A percentile compares a stretch with the other conserved stretches of the same genome.
phyloP scores from a whole-genome alignment of 139 green algal genomes.

The Coelastrella sp. region DNA sequence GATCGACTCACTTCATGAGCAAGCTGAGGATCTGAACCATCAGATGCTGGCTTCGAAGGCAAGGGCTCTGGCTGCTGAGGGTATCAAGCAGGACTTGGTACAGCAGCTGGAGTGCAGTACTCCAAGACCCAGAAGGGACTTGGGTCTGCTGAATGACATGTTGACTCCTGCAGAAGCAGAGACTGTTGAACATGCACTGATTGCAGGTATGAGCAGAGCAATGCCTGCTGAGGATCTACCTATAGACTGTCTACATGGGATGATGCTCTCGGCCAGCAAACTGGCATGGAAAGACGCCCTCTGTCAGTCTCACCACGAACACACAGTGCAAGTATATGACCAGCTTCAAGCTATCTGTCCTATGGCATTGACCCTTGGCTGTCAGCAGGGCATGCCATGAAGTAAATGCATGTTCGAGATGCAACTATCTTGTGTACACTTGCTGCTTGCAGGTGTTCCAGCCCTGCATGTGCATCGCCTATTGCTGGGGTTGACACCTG shows the following conservation, averaged over 20 bases:
- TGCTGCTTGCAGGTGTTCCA: slow-evolving; percentile 29
- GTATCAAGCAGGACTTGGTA: not conserved
- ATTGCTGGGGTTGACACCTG: slow-evolving; percentile 22
- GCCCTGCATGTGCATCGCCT: slow-evolving; percentile 36
- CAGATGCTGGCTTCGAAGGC: slow-evolving; percentile 9
- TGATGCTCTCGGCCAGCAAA: not conserved
- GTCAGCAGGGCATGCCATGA: too few species aligned
- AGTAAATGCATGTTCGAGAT: too few species aligned
- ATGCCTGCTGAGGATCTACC: not conserved
- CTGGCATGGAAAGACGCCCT: too few species aligned
- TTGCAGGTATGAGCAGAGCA: not conserved
- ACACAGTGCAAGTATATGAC: too few species aligned
- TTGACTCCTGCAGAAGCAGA: not conserved
- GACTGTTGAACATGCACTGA: slow-evolving; percentile 43
- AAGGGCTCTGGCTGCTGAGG: slow-evolving; percentile 13
- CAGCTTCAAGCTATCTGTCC: too few species aligned
- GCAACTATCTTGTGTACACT: not conserved
- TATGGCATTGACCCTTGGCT: too few species aligned
- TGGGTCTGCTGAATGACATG: slow-evolving; percentile 42
- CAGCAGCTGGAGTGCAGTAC: slow-evolving; percentile 34
- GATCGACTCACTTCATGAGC: not conserved
- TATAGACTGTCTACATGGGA: not conserved
- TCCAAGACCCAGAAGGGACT: slow-evolving; percentile 29
- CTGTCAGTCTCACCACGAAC: too few species aligned
- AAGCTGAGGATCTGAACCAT: not conserved